phyloP scores from a whole-genome alignment of 163 green algal genomes.

The Scenedesmus sp. region DNA sequence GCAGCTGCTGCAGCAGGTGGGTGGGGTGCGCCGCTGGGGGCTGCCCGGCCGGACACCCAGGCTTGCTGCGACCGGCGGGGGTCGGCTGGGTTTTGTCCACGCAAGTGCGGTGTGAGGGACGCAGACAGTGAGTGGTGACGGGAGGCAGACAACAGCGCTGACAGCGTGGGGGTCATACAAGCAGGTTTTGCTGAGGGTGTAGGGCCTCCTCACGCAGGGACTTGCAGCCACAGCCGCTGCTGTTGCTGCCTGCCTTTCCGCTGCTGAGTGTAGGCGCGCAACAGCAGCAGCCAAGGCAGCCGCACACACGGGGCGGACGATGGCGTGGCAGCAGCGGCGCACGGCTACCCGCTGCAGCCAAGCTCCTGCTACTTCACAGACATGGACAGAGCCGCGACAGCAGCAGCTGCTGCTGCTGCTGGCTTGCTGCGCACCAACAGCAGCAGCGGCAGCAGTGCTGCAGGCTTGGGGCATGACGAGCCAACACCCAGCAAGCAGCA shows the following conservation, averaged over 20 bases:
- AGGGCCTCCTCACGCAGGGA: neutral
- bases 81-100: too few relatives aligned
- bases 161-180: neutral
- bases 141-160: too few relatives aligned
- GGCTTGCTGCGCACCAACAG: neutral
- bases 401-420: neutral
- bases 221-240: neutral
- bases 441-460: neutral
- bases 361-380: neutral
- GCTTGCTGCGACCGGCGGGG: too few relatives aligned
- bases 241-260: neutral
- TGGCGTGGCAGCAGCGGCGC: neutral
- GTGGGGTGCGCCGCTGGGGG: neutral
- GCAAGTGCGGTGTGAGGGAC: too few relatives aligned
- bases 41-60: too few relatives aligned
- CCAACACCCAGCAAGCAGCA: neutral
- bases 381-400: neutral
- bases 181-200: neutral
- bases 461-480: neutral
- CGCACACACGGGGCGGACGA: too few relatives aligned
- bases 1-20: slow-evolving; percentile 30
- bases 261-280: neutral
- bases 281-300: neutral
- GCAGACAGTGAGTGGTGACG: too few relatives aligned
- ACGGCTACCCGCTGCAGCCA: neutral